Evolutionary conservation across 2,329 filamentous ascomycete genomes (phyloP).

Genomic region (Talaromyces sp.): DNA sequence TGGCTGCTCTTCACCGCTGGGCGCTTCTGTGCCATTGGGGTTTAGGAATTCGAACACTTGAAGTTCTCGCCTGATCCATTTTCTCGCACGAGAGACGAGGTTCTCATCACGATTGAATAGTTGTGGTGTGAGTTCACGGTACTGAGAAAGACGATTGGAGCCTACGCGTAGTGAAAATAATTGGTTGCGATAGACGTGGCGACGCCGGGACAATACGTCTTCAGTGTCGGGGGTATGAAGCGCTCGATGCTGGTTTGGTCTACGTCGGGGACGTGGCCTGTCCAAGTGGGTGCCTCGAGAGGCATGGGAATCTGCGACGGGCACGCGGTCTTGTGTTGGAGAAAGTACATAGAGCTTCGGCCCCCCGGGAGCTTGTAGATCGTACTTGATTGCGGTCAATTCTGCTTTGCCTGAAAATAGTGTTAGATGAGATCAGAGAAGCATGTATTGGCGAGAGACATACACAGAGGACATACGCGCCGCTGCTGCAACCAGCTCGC

Average conservation of each 20-base stretch:
- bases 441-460: conserved; percentile 18
- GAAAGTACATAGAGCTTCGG: conserved; percentile 59
- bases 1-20: conserved; percentile 9
- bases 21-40: conserved; percentile 26
- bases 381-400: conserved; percentile 62
- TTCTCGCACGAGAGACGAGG: conserved; percentile 70
- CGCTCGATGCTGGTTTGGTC: conserved; percentile 20
- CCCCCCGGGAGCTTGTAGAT: conserved; percentile 51
- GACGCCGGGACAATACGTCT: conserved; percentile 58
- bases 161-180: conserved; percentile 80
- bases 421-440: not conserved
- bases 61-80: conserved; percentile 79
- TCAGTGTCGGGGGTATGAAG: conserved; percentile 20
- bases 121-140: conserved; percentile 67
- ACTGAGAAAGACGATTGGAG: conserved; percentile 71
- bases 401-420: conserved; percentile 46
- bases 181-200: conserved; percentile 66
- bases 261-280: conserved; percentile 17
- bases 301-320: not conserved
- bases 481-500: conserved; percentile 74
- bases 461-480: conserved; percentile 76
- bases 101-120: conserved; percentile 61
- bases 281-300: not conserved
- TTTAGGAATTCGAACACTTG: conserved; percentile 74
- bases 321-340: conserved; percentile 23